Base-by-base conservation (phyloP, 306 rosid species). In the Lablab purpureus region DNA sequence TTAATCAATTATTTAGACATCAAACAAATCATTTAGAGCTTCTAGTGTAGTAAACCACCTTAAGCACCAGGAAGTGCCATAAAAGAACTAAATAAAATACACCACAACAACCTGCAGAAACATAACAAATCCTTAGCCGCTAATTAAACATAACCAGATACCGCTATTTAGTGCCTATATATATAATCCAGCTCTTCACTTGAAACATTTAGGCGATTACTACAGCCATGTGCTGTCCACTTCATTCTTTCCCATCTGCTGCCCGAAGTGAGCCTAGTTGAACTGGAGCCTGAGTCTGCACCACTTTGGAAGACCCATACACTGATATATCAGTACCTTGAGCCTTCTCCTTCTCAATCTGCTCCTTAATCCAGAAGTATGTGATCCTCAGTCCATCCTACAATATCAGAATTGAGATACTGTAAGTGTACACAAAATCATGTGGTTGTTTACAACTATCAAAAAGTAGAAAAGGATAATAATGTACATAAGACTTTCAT, bases 261-360 rank as follows among this genome's bases (percentile, higher is more conserved):
- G 97, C 96, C 47, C 94, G 96, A 19, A 95, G 94, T 7, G 99
- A 95, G 45, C 99, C 99, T 12, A 95, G 92, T 68, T 91, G 97
- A 82, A 95, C 97, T 1, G 98, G 99, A 73, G 98, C 98, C 84
- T 95, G 97, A 73, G 99, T 95, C 83, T 91, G 90, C 67, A 95
- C 99, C 75, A 95, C 98, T 85, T 95, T 95, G 41, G 99, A 93
- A 58, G 99, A 86, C 30, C 99, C 96, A 37, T 95, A 95, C 49
- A 43, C 60, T 1, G 99, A 45, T 51, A 86, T 43, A 85, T 95
- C 99, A 28, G 82, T 8, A 50, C 99, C 98, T 51, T 84, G 76
- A 41, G 84, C 63, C 82, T 90, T 90, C 90, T 95, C 98, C 83
- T 95, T 95, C 89, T 95, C 97, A 32, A 95, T 90, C 89, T 95